A percentile compares a stretch with the other conserved stretches of the same genome.
Conservation (phyloP, 306 rosid genomes). For the Cicer cuneatum region DNA sequence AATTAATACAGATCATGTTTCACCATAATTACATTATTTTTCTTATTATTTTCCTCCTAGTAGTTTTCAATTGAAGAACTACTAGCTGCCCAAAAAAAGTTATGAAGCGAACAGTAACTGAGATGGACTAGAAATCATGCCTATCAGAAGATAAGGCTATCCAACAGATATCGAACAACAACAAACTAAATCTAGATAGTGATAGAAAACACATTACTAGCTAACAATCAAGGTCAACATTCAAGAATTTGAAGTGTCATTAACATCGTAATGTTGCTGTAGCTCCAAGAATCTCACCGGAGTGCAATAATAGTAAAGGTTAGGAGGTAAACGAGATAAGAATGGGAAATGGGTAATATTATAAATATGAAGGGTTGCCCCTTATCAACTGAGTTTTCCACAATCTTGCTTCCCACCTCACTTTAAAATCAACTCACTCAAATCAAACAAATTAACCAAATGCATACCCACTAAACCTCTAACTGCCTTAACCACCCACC, state of each 20-base stretch:
- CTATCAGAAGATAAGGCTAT: neutral
- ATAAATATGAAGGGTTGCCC: neutral
- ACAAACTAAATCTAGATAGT: neutral
- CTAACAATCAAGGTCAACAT: no score
- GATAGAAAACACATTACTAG: neutral
- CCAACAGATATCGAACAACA: conserved; percentile 9
- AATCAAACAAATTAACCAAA: neutral
- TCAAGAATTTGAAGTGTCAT: no score
- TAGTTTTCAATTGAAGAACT: neutral
- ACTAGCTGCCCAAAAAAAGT: neutral
- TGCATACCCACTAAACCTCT: neutral
- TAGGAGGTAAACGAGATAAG: no score
- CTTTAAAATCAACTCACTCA: neutral
- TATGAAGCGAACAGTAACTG: neutral
- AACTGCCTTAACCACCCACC: neutral
- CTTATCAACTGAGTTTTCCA: neutral
- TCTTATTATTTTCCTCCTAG: no score
- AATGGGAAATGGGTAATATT: no score
- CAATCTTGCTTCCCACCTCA: neutral
- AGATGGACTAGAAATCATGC: neutral
- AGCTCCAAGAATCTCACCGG: no score
- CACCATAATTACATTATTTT: no score
- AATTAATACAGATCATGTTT: no score
- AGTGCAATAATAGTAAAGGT: no score
- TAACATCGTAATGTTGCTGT: no score